Percentiles rank a stretch among this genome's conserved stretches.
These are phyloP conservation scores for Cercospora sp. DNA, from an alignment of 2,329 filamentous ascomycete genomes.

Conservation along the genomic window DNA sequence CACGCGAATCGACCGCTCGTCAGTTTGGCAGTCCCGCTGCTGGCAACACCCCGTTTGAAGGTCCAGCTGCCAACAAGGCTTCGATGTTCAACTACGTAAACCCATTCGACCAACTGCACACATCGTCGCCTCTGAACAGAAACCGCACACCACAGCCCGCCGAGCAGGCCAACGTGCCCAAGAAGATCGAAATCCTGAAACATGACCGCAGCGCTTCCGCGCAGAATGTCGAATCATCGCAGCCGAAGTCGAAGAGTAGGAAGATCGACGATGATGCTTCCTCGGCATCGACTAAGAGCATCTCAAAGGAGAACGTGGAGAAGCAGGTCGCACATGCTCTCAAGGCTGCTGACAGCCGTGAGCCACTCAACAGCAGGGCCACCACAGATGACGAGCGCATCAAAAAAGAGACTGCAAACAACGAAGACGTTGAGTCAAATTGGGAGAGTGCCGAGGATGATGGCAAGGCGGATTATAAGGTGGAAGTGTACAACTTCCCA, in stretches of 20 bases:
- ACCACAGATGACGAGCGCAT: slow-evolving; percentile 54
- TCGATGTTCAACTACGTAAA: slow-evolving; percentile 69
- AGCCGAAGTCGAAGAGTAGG: slow-evolving; percentile 40
- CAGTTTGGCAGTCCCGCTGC: slow-evolving; percentile 37
- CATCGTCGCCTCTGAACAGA: slow-evolving; percentile 63
- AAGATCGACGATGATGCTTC: slow-evolving; percentile 33
- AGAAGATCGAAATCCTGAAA: slow-evolving; percentile 51
- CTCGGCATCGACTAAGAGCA: slow-evolving; percentile 55
- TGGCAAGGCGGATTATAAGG: slow-evolving; percentile 68
- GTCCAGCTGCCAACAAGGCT: slow-evolving; percentile 41
- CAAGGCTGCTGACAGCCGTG: slow-evolving; percentile 53
- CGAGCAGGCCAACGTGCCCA: slow-evolving; percentile 33
- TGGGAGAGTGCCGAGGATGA: slow-evolving; percentile 86
- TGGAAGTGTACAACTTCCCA: slow-evolving; percentile 86
- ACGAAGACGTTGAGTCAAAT: slow-evolving; percentile 64
- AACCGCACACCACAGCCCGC: slow-evolving; percentile 55
- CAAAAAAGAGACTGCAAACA: slow-evolving; percentile 55
- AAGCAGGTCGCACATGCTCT: slow-evolving; percentile 67
- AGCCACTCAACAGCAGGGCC: slow-evolving; percentile 38
- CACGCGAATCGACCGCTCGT: slow-evolving; percentile 33
- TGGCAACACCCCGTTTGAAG: slow-evolving; percentile 43
- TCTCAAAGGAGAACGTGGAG: slow-evolving; percentile 63
- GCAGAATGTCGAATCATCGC: slow-evolving; percentile 29
- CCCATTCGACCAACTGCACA: slow-evolving; percentile 69
- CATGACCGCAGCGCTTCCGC: slow-evolving; percentile 44